Evolutionary conservation across 176 grass and related monocot species (phyloP).

Genomic region (Panicum miliaceum): DNA sequence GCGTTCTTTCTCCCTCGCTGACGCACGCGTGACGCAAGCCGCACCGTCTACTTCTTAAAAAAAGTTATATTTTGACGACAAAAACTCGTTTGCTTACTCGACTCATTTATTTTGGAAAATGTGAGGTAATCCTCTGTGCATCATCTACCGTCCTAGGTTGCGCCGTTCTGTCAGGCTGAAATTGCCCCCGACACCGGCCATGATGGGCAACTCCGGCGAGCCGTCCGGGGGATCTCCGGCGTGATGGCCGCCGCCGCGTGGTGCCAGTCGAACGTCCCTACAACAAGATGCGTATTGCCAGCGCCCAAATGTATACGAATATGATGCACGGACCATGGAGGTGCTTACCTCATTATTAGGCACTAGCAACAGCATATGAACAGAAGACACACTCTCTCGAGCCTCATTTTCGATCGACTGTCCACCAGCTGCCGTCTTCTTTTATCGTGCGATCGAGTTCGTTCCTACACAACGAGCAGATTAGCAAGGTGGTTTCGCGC

Average conservation of each 20-base stretch:
- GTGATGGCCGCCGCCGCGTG: slow-evolving; percentile 34
- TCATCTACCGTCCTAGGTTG: neutral
- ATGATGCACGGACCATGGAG: neutral
- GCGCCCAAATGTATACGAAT: neutral
- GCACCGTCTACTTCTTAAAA: neutral
- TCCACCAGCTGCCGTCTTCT: neutral
- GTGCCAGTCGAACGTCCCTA: slow-evolving; percentile 4
- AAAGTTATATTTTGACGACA: neutral
- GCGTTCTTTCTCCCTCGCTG: slow-evolving; percentile 20
- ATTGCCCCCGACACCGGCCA: neutral
- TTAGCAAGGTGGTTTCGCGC: neutral
- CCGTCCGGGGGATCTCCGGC: neutral
- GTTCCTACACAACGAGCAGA: slow-evolving; percentile 4
- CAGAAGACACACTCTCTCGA: neutral
- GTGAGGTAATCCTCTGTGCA: neutral
- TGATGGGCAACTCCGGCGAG: neutral
- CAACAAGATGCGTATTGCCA: neutral
- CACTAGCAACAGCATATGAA: slow-evolving; percentile 35
- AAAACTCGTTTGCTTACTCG: neutral
- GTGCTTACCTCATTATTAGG: slow-evolving; percentile 25
- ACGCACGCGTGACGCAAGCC: slow-evolving; percentile 25
- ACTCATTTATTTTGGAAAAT: too few relatives aligned
- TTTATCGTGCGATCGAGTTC: neutral
- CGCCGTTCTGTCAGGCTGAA: neutral
- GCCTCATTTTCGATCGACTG: neutral